Evolutionary conservation across 768 basidiomycete genomes (phyloP).

Genomic region (Pisolithus tinctorius): DNA sequence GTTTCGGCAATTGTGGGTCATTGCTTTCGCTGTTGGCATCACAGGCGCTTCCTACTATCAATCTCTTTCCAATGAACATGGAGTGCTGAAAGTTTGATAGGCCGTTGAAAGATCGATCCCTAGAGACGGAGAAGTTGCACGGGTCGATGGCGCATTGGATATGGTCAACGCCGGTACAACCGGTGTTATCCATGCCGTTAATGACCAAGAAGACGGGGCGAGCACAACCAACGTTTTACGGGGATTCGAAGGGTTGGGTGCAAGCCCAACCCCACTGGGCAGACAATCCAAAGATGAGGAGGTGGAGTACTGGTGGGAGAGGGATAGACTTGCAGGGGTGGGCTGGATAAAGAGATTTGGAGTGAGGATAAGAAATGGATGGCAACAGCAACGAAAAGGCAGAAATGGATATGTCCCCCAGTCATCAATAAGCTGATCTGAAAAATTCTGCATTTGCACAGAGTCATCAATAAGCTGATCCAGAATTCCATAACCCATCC

Average conservation of each 20-base stretch:
- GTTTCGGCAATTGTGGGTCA: no score
- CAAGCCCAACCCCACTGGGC: not conserved
- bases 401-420: no score
- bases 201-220: not conserved
- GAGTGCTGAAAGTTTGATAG: constrained; percentile 16
- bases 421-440: no score
- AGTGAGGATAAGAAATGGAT: not conserved
- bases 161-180: constrained; percentile 9
- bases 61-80: not conserved
- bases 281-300: constrained; percentile 4
- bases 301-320: constrained; percentile 18
- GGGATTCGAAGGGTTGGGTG: no score
- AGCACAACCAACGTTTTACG: not conserved
- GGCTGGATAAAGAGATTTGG: not conserved
- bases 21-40: no score
- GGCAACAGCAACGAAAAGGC: not conserved
- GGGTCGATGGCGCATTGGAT: constrained; percentile 11
- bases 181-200: constrained; percentile 14
- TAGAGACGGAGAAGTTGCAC: constrained; percentile 25
- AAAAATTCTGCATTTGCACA: no score
- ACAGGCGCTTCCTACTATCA: no score
- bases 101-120: constrained; percentile 39
- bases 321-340: constrained; percentile 3
- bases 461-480: no score
- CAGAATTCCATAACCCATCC: no score